Evolutionary conservation across 2,329 filamentous ascomycete species (phyloP).

Genomic region (Colletotrichum somersetense): DNA sequence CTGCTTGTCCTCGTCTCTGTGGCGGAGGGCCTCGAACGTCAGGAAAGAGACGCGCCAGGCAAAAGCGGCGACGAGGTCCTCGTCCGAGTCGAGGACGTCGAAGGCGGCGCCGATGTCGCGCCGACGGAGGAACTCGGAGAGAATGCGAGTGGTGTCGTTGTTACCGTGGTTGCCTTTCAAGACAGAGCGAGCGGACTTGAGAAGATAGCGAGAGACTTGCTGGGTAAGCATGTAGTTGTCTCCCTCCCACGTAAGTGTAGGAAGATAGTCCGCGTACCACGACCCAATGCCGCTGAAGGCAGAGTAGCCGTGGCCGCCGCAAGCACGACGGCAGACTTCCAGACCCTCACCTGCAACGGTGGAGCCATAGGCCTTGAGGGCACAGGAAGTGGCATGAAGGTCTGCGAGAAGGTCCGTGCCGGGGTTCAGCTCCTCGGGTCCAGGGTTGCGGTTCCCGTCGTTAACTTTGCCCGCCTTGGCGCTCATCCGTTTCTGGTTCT

Average conservation of each 20-base stretch:
- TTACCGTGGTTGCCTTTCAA: conserved; percentile 69
- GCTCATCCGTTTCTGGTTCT: conserved; percentile 77
- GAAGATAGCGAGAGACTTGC: conserved; percentile 81
- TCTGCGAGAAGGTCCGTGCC: conserved; percentile 79
- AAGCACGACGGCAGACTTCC: conserved; percentile 80
- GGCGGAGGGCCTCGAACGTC: conserved; percentile 81
- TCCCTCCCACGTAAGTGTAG: conserved; percentile 78
- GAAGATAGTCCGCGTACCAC: conserved; percentile 82
- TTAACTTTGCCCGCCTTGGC: conserved; percentile 56
- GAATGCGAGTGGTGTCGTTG: conserved; percentile 77
- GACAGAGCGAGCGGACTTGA: conserved; percentile 80
- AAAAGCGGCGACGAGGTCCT: conserved; percentile 79
- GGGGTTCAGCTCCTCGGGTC: conserved; percentile 73
- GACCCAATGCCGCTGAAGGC: conserved; percentile 81
- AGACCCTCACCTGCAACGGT: conserved; percentile 80
- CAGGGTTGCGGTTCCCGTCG: conserved; percentile 66
- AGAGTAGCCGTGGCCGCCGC: conserved; percentile 82
- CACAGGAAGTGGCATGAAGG: conserved; percentile 81
- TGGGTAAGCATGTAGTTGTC: conserved; percentile 89
- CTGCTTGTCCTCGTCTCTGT: conserved; percentile 80
- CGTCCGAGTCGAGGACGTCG: conserved; percentile 77
- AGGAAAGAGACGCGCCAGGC: conserved; percentile 81
- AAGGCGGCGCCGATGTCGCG: conserved; percentile 80
- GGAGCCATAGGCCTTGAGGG: conserved; percentile 79
- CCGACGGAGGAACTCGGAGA: conserved; percentile 73